Percentiles rank a stretch among this genome's conserved stretches.
Conservation (phyloP, 192 early-diverging fungal genomes). For the Backusella westeae region DNA sequence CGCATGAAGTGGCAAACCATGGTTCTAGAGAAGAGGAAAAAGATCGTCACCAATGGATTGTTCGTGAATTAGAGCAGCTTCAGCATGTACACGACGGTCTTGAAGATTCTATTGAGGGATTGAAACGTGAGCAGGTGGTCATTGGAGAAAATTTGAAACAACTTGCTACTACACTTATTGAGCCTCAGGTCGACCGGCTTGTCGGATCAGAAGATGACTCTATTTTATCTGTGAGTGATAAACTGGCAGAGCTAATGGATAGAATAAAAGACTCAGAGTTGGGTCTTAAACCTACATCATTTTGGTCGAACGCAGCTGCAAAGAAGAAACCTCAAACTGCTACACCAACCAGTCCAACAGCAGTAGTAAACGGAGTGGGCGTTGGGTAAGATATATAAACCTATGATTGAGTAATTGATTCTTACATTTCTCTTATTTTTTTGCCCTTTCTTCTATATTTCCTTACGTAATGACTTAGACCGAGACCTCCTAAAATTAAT, state of each 20-base stretch:
- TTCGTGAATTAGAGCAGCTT: constrained; percentile 49
- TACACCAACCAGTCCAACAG: background rate
- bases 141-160: constrained; percentile 41
- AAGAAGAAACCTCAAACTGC: background rate
- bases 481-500: constrained; percentile 1
- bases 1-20: background rate
- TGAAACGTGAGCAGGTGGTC: constrained; percentile 44
- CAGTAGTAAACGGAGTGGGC: background rate
- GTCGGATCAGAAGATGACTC: constrained; percentile 35
- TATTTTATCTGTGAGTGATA: constrained; percentile 31
- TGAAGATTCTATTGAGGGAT: constrained; percentile 42
- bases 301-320: background rate
- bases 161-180: constrained; percentile 33
- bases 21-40: constrained; percentile 26
- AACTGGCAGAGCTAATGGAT: constrained; percentile 37
- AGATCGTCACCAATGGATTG: constrained; percentile 44
- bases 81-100: constrained; percentile 40
- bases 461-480: background rate
- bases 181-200: constrained; percentile 31
- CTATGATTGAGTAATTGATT: background rate
- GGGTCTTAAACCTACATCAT: constrained; percentile 9
- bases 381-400: background rate
- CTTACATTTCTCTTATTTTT: background rate
- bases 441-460: background rate
- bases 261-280: constrained; percentile 17